Conservation (phyloP, 225 moss, liverwort and hornwort genomes). For the Bryoerythrophyllum caledonicum region DNA sequence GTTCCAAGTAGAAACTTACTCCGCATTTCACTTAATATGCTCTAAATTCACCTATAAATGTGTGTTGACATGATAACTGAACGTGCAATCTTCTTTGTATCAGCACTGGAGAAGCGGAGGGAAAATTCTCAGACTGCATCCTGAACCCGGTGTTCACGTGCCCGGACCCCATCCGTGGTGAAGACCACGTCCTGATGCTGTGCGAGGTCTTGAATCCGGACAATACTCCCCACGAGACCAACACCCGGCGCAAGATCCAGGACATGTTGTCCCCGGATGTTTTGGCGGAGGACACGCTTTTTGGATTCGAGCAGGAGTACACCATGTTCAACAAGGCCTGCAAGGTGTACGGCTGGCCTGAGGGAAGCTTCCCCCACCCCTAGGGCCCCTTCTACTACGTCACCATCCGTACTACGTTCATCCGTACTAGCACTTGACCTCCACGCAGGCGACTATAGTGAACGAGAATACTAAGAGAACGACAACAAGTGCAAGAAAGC, state of each 20-base stretch:
- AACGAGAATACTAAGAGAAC: neutral
- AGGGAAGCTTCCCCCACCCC: slow-evolving; percentile 84
- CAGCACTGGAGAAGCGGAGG: slow-evolving; percentile 91
- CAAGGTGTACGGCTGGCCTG: slow-evolving; percentile 91
- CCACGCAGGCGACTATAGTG: neutral
- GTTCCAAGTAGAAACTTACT: slow-evolving; percentile 56
- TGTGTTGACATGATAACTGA: neutral
- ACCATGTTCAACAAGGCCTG: slow-evolving; percentile 91
- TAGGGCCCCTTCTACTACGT: slow-evolving; percentile 96
- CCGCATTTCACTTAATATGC: too few relatives aligned
- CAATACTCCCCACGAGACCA: slow-evolving; percentile 76
- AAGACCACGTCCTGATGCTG: slow-evolving; percentile 65
- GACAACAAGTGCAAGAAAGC: slow-evolving; percentile 15
- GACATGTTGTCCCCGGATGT: slow-evolving; percentile 52
- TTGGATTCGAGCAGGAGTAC: slow-evolving; percentile 97
- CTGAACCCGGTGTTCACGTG: slow-evolving; percentile 87
- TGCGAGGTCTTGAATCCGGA: slow-evolving; percentile 89
- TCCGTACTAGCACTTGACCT: neutral
- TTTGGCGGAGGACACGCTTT: slow-evolving; percentile 67
- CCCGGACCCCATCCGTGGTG: slow-evolving; percentile 84
- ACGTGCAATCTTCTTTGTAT: neutral
- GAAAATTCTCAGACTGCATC: slow-evolving; percentile 87
- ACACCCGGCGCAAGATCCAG: slow-evolving; percentile 57
- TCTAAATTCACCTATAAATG: neutral
- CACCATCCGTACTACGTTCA: too few relatives aligned